A percentile compares a stretch with the other conserved stretches of the same genome.
Conservation (phyloP, 495 filamentous ascomycete species). For the Daldinia concentrica region DNA sequence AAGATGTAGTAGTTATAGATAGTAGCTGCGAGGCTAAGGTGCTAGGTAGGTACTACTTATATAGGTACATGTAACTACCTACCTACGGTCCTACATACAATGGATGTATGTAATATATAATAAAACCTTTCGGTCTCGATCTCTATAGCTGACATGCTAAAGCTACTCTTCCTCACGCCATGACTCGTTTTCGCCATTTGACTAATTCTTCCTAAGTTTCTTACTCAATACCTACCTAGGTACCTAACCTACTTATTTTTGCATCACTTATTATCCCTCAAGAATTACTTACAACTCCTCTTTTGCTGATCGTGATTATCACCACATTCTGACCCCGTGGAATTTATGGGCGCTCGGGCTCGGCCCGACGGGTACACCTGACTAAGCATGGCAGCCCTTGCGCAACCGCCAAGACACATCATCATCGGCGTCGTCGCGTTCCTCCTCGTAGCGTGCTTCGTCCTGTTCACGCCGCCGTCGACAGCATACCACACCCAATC, state of each 20-base stretch:
- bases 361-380: slow-evolving; percentile 6
- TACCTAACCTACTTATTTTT: no score
- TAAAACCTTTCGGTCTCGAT: not conserved
- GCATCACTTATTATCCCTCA: not conserved
- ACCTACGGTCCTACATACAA: no score
- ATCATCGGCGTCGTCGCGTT: slow-evolving; percentile 10
- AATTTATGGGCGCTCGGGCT: not conserved
- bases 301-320: not conserved
- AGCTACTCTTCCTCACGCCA: no score
- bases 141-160: not conserved
- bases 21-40: no score
- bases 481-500: not conserved
- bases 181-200: no score
- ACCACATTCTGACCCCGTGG: not conserved
- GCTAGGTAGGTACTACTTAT: not conserved
- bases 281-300: not conserved
- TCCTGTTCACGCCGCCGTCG: slow-evolving; percentile 23
- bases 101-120: not conserved
- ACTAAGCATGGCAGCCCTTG: slow-evolving; percentile 20
- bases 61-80: not conserved
- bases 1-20: no score
- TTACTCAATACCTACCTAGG: no score
- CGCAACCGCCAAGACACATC: slow-evolving; percentile 21
- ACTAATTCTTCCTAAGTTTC: no score
- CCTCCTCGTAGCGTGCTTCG: slow-evolving; percentile 10